These are phyloP conservation scores for Aleurites moluccanus DNA, from an alignment of 441 rosid genomes.

Conservation along the genomic window DNA sequence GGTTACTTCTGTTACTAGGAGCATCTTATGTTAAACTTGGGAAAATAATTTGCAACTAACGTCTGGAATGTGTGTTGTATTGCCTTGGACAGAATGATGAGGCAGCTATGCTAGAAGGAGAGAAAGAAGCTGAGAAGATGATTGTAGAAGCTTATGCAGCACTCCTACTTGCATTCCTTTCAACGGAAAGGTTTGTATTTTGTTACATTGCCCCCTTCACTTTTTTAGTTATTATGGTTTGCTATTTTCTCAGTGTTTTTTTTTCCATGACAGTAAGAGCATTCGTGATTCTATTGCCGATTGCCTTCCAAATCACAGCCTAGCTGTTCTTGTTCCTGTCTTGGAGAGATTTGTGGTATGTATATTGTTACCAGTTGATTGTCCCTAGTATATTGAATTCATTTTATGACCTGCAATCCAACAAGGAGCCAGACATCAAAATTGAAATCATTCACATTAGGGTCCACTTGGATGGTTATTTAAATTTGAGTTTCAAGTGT, in stretches of 20 bases:
- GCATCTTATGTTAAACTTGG: not conserved
- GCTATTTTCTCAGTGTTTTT: conserved; percentile 9
- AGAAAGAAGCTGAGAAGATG: conserved; percentile 99
- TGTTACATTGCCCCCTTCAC: not conserved
- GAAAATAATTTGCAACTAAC: not conserved
- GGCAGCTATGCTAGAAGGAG: conserved; percentile 78
- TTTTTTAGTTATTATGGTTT: not conserved
- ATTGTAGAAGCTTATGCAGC: conserved; percentile 98
- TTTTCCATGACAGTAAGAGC: conserved; percentile 54
- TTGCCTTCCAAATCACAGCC: conserved; percentile 71
- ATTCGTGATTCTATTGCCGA: conserved; percentile 75
- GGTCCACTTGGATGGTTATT: too few species aligned
- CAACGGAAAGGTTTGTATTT: conserved; percentile 75
- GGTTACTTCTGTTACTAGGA: not conserved
- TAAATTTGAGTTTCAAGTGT: too few species aligned
- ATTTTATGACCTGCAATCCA: too few species aligned
- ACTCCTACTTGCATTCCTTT: conserved; percentile 94
- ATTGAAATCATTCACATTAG: too few species aligned
- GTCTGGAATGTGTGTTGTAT: conserved; percentile 13
- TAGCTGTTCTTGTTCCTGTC: conserved; percentile 81
- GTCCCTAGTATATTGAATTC: not conserved
- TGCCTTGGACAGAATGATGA: conserved; percentile 63
- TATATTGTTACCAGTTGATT: conserved; percentile 7
- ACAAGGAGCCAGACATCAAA: too few species aligned
- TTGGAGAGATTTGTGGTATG: conserved; percentile 99